Conservation (phyloP, 306 rosid genomes). For the Aeschynomene evenia region DNA sequence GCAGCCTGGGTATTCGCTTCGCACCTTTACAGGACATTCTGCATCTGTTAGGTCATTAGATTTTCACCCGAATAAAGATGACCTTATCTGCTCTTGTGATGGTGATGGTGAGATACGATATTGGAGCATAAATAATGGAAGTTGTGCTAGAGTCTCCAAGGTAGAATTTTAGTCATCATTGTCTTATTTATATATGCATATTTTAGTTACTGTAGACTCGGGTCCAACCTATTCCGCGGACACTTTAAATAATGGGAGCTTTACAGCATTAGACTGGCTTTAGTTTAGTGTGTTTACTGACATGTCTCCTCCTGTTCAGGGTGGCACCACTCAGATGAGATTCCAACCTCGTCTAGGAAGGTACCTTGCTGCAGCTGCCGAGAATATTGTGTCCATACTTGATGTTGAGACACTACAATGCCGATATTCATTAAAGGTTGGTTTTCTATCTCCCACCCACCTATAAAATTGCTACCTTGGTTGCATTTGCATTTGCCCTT, state of each 20-base stretch:
- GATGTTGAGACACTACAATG: conserved; percentile 81
- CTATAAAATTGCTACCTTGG: background rate
- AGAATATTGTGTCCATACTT: conserved; percentile 81
- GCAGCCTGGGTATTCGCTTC: conserved; percentile 91
- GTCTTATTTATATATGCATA: background rate
- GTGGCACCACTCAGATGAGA: conserved; percentile 84
- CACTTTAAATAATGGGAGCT: background rate
- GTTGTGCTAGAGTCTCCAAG: conserved; percentile 70
- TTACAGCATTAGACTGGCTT: background rate
- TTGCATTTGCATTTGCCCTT: background rate
- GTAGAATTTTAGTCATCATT: conserved; percentile 37
- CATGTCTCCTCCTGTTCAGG: conserved; percentile 45
- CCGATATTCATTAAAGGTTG: conserved; percentile 77
- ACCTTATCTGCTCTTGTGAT: conserved; percentile 90
- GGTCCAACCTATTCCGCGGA: background rate
- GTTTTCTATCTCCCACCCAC: conserved; percentile 1
- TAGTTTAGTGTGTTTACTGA: conserved; percentile 3
- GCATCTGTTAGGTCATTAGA: conserved; percentile 82
- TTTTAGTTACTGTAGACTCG: background rate
- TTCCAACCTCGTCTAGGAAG: conserved; percentile 91
- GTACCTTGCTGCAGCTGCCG: conserved; percentile 88
- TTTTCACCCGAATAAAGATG: conserved; percentile 93
- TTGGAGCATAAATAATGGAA: conserved; percentile 94
- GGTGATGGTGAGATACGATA: conserved; percentile 91
- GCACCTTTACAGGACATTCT: conserved; percentile 85